Base-by-base conservation (phyloP, 2,329 filamentous ascomycete species). In the Pseudopyricularia javanii region DNA sequence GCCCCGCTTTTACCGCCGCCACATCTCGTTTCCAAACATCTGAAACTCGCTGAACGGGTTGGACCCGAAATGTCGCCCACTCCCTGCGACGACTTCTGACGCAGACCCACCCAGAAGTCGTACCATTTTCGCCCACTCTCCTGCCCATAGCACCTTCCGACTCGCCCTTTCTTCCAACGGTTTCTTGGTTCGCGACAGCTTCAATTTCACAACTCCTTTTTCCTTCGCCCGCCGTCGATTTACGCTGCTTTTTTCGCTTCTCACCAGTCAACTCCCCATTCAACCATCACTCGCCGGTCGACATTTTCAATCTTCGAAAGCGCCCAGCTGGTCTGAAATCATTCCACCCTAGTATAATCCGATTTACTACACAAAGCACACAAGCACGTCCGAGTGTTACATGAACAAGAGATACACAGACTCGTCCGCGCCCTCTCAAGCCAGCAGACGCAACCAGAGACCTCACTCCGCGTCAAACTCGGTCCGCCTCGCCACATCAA, bases 21-120 rank as follows among this genome's bases (percentile, higher is more conserved):
- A 32, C 45, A 32, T 48, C 24, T n/a, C 28, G 26, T 49, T 30
- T 32, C 47, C 24, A 32, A 49, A 30, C 24, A 49, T 8, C 15
- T 30, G 47, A 49, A 49, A 34, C 26, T 49, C 47, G 17, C 28
- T 28, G 47, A 5, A n/a, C 14, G 24, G 15, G 14, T 15, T 33
- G 26, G 17, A 11, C 26, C 26, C 28, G 43, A 32, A 34, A 32
- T 17, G 47, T 2, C 24, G 40, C 20, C 40, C 40, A 26, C 20
- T 24, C 40, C 22, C 40, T 22, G 40, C 40, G 40, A 47, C 50
- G 37, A 33, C 24, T 7, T 33, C 17, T 33, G 50, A 45, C 28
- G 28, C 50, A 52, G 50, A 45, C 40, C 50, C 50, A 45, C 50
- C 34, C 4, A 11, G 24, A 24, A 47, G 28, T 52, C 50, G 50